These are phyloP conservation scores for Myochromella boudieri DNA, from an alignment of 768 basidiomycete species.

Conservation along the genomic window DNA sequence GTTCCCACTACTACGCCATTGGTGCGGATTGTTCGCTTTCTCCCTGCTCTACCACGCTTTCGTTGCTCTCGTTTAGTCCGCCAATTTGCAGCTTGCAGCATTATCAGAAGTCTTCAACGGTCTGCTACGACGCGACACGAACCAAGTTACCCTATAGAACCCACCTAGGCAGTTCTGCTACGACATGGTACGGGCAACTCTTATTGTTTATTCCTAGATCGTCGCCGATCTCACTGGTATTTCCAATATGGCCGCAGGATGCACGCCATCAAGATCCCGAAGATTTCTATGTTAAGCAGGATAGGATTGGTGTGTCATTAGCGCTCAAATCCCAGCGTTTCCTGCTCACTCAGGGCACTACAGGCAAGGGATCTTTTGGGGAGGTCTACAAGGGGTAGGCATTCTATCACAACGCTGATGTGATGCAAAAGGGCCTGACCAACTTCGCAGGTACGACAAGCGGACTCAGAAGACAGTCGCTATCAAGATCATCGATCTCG, in stretches of 20 bases:
- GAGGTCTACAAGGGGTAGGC: constrained; percentile 97
- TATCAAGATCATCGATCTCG: constrained; percentile 99
- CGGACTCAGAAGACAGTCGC: constrained; percentile 96
- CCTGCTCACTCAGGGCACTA: constrained; percentile 12
- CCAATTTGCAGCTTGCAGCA: neutral
- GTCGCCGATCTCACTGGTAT: constrained; percentile 24
- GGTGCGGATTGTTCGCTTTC: neutral
- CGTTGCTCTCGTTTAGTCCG: neutral
- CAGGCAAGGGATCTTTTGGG: constrained; percentile 98
- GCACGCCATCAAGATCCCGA: constrained; percentile 76
- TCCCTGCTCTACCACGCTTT: constrained; percentile 1
- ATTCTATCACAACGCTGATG: constrained; percentile 4
- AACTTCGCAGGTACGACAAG: constrained; percentile 76
- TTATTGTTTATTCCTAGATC: constrained; percentile 13
- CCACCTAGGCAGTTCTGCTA: constrained; percentile 7
- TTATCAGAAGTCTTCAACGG: neutral
- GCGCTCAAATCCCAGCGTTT: neutral
- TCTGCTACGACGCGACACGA: constrained; percentile 35
- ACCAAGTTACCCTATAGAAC: constrained; percentile 11
- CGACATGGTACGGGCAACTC: constrained; percentile 32
- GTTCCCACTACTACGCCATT: constrained; percentile 9
- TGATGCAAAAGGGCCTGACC: constrained; percentile 17
- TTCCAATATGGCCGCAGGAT: constrained; percentile 12
- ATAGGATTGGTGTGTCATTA: constrained; percentile 83
- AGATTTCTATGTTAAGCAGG: constrained; percentile 95